Evolutionary conservation across 495 filamentous ascomycete species (phyloP).

Genomic region (Viridothelium virens): DNA sequence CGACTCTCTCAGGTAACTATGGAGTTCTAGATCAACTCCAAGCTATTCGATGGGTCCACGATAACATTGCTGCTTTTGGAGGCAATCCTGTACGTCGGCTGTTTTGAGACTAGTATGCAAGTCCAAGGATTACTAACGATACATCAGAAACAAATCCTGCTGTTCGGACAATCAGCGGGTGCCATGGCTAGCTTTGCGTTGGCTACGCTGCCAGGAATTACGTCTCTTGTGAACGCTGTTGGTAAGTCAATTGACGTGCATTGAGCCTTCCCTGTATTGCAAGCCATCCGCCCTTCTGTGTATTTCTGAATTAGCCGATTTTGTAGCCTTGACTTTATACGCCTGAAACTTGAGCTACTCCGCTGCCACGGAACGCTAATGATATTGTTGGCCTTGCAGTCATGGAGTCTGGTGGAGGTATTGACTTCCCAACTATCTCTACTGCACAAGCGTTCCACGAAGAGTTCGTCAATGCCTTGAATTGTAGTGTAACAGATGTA

Average conservation of each 20-base stretch:
- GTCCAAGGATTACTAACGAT: neutral
- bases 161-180: neutral
- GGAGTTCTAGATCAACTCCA: conserved; percentile 42
- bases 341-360: neutral
- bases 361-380: neutral
- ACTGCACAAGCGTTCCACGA: neutral
- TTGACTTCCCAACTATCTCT: neutral
- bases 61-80: conserved; percentile 52
- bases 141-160: neutral
- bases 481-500: neutral
- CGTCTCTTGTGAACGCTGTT: neutral
- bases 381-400: neutral
- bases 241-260: neutral
- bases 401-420: neutral
- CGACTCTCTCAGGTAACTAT: conserved; percentile 28
- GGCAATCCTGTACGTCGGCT: conserved; percentile 30
- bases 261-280: neutral
- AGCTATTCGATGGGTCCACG: conserved; percentile 50
- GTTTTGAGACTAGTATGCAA: neutral
- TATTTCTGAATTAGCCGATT: no score
- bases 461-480: neutral
- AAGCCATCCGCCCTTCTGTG: no score
- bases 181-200: neutral
- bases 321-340: no score
- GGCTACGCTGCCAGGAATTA: neutral